Percentiles rank a stretch among this genome's conserved stretches.
Evolutionary conservation across 176 grass and related monocot genomes (phyloP).

Genomic region (Eleusine indica): DNA sequence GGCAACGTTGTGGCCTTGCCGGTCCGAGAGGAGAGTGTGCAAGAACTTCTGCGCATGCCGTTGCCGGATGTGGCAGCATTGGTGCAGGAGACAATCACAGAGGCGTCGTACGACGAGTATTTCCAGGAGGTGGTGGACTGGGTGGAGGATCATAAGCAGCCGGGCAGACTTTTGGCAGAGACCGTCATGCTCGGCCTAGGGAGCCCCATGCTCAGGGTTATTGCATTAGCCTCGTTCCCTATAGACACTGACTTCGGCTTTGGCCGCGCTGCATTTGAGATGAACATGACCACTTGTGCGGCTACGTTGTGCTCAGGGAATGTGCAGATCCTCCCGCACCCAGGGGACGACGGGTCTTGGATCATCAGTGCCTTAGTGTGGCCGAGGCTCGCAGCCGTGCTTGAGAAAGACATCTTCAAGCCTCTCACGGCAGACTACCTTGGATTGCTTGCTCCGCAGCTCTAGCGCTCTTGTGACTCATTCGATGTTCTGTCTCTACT

Average conservation of each 20-base stretch:
- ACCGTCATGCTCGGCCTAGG: constrained; percentile 33
- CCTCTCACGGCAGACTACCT: not conserved
- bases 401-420: not conserved
- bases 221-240: not conserved
- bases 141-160: constrained; percentile 47
- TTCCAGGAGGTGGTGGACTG: constrained; percentile 60
- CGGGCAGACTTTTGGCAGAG: not conserved
- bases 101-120: constrained; percentile 10
- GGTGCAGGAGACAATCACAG: constrained; percentile 36
- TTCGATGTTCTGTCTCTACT: no score
- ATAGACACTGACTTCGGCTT: not conserved
- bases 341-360: not conserved
- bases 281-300: not conserved
- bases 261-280: not conserved
- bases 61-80: constrained; percentile 32
- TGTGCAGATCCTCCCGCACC: not conserved
- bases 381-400: not conserved
- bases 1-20: constrained; percentile 44
- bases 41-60: constrained; percentile 25
- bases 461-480: no score
- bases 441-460: not conserved
- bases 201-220: not conserved
- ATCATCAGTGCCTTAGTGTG: not conserved
- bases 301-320: not conserved
- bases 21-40: constrained; percentile 24